phyloP scores from a whole-genome alignment of 116 monocot species.

The Iris pallida region DNA sequence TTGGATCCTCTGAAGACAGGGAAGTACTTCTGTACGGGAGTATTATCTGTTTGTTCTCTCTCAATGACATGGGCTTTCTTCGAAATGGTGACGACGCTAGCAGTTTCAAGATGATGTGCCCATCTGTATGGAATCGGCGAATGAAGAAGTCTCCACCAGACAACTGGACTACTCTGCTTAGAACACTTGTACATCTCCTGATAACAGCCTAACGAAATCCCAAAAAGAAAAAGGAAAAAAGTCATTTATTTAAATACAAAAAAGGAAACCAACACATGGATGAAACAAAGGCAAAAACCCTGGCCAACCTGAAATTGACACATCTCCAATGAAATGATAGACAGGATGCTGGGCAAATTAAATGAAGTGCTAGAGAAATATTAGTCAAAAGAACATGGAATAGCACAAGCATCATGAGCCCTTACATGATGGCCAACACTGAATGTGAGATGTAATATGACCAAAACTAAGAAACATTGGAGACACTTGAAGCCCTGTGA shows the following conservation, averaged over 20 bases:
- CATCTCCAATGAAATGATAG: too few species aligned
- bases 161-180: constrained; percentile 47
- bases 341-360: too few species aligned
- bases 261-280: not conserved
- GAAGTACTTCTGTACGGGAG: constrained; percentile 61
- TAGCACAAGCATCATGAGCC: too few species aligned
- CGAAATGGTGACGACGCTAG: constrained; percentile 51
- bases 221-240: not conserved
- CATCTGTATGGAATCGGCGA: constrained; percentile 69
- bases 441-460: too few species aligned
- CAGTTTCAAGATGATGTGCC: constrained; percentile 53
- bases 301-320: too few species aligned
- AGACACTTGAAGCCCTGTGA: too few species aligned
- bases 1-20: constrained; percentile 29
- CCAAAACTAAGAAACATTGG: too few species aligned
- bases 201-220: constrained; percentile 47
- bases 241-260: not conserved
- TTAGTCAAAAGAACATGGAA: too few species aligned
- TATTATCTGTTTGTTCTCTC: constrained; percentile 40
- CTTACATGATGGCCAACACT: too few species aligned
- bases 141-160: constrained; percentile 85
- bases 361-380: too few species aligned
- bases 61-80: constrained; percentile 26
- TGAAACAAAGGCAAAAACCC: too few species aligned
- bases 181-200: constrained; percentile 50